phyloP scores from a whole-genome alignment of 495 filamentous ascomycete species.

The Daldinia grandis region DNA sequence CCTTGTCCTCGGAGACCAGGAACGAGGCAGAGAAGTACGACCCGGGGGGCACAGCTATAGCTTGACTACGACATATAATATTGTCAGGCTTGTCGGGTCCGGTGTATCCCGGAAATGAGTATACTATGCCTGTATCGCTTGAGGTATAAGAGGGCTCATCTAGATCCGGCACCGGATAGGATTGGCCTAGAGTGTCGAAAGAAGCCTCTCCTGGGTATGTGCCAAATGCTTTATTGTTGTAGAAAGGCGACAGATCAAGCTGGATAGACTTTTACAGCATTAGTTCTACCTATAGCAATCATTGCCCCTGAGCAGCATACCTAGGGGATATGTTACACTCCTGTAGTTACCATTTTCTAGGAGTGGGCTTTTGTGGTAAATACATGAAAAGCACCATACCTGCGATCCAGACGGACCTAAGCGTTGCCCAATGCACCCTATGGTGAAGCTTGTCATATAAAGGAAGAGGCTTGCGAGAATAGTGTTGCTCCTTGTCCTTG shows the following conservation, averaged over 20 bases:
- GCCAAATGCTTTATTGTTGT: slow-evolving; percentile 59
- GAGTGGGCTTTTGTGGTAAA: background rate
- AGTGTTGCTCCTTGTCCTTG: slow-evolving; percentile 15
- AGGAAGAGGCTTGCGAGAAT: slow-evolving; percentile 17
- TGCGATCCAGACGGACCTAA: slow-evolving; percentile 5
- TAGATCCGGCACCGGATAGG: slow-evolving; percentile 55
- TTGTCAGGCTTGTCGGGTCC: slow-evolving; percentile 52
- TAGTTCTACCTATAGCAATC: slow-evolving; percentile 4
- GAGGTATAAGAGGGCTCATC: slow-evolving; percentile 51
- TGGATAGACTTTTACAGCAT: slow-evolving; percentile 35
- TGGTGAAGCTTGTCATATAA: slow-evolving; percentile 8
- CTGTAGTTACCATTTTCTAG: background rate
- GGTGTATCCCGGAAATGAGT: slow-evolving; percentile 58
- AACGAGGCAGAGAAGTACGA: slow-evolving; percentile 59
- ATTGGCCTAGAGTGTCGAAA: slow-evolving; percentile 53
- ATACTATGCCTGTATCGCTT: slow-evolving; percentile 54
- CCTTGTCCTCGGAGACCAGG: slow-evolving; percentile 53
- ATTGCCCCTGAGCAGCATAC: background rate
- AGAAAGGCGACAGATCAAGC: slow-evolving; percentile 47
- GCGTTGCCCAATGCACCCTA: background rate
- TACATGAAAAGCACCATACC: slow-evolving; percentile 13
- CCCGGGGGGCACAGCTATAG: slow-evolving; percentile 45
- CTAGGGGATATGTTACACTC: background rate
- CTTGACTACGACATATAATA: slow-evolving; percentile 55
- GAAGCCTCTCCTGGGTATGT: slow-evolving; percentile 52